Base-by-base conservation (phyloP, 1,139 yeast genomes). In the Geotrichum siamense region DNA sequence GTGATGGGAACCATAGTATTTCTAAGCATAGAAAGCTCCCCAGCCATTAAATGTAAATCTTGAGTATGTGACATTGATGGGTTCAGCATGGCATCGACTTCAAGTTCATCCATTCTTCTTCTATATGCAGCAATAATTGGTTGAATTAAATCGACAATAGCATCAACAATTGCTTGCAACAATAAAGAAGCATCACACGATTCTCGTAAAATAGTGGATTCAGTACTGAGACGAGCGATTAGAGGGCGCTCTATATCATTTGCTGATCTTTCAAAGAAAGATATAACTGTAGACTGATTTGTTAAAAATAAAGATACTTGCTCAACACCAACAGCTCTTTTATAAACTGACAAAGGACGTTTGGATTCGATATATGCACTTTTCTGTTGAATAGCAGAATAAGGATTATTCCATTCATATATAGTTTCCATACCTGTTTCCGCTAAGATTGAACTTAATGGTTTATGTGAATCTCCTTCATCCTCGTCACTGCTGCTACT, bases 121-220 rank as follows among this genome's bases (percentile, higher is more conserved):
- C 75, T 68, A 55, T 76, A 80, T 8, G 76, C 76, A 1, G 76
- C 65, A 10, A 82, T 68, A 34, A 81, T 73, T 5, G 77, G 76
- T 51, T 75, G 75, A 1, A 83, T 69, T 46, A 79, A 61, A 56
- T 79, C 80, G 5, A 75, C 78, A 21, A 69, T 61, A 2, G 76
- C 68, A 55, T 75, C 80, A 12, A 75, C 53, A 8, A 75, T 63
- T 2, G 77, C 74, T 51, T 75, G 78, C n/a, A 75, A 61, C 28
- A 75, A 59, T 16, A 73, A 64, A 0, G 76, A 69, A 0, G 77
- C 63, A 52, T 74, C 78, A 44, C 71, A 64, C 0, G 75, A 65
- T 35, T 70, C 71, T 34, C 78, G 58, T 29, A 75, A 52, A 38
- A 74, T 60, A 0, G 79, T 72, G 21, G 68, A 65, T 3, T 64